A percentile compares a stretch with the other conserved stretches of the same genome.
Conservation (phyloP, 176 grass and related monocot genomes). For the Raddia guianensis region DNA sequence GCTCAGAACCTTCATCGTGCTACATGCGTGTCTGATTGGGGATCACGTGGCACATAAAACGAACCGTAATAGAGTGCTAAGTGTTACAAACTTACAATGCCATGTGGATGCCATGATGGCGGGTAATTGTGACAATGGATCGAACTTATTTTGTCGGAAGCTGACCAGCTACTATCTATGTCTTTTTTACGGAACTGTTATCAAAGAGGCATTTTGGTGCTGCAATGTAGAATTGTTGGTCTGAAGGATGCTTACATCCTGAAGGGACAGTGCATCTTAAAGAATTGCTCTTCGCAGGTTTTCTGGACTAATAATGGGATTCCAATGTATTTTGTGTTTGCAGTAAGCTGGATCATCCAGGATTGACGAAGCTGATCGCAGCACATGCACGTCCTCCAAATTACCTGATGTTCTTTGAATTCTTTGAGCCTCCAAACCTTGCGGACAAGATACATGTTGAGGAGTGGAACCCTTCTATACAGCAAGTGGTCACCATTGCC, state of each 20-base stretch:
- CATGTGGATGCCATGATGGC: not conserved
- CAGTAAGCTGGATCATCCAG: slow-evolving; percentile 80
- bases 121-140: not conserved
- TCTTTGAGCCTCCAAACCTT: slow-evolving; percentile 85
- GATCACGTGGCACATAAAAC: not conserved
- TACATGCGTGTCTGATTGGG: not conserved
- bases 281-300: not conserved
- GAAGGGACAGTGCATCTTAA: not conserved
- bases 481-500: slow-evolving; percentile 72
- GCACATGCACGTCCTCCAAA: slow-evolving; percentile 87
- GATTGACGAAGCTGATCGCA: slow-evolving; percentile 72
- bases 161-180: not conserved
- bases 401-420: slow-evolving; percentile 88
- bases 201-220: not conserved
- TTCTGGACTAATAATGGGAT: slow-evolving; percentile 3
- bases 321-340: slow-evolving; percentile 41
- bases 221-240: not conserved
- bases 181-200: not conserved
- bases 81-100: too few species aligned
- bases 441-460: slow-evolving; percentile 82
- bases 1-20: not conserved
- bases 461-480: slow-evolving; percentile 71
- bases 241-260: not conserved
- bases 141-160: not conserved
- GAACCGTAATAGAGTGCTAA: not conserved